phyloP scores from a whole-genome alignment of 306 rosid genomes.

The Rosa lucieae region DNA sequence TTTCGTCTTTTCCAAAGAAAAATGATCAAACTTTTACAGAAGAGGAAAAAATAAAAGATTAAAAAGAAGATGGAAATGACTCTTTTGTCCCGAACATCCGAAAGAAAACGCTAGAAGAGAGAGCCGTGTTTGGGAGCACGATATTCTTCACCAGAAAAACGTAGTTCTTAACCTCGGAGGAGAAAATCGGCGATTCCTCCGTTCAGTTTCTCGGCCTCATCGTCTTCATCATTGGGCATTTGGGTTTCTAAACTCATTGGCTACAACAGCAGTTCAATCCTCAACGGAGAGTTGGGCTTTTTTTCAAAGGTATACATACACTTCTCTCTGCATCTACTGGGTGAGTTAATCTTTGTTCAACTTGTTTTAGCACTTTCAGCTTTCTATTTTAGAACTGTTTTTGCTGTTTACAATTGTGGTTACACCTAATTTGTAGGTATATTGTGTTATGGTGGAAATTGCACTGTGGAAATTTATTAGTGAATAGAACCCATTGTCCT shows the following conservation, averaged over 20 bases:
- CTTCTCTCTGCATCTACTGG: not conserved
- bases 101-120: no score
- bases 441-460: not conserved
- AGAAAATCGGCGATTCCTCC: not conserved
- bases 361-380: not conserved
- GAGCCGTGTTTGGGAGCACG: slow-evolving; percentile 6
- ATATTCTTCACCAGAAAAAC: slow-evolving; percentile 8
- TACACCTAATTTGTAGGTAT: not conserved
- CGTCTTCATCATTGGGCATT: not conserved
- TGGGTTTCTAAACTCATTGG: not conserved
- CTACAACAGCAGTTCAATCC: not conserved
- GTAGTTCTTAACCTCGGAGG: not conserved
- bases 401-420: not conserved
- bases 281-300: not conserved
- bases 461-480: not conserved
- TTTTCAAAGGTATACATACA: not conserved
- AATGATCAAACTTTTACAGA: no score
- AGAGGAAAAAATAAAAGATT: not conserved
- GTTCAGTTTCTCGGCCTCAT: not conserved
- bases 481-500: not conserved
- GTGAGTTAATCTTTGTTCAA: not conserved
- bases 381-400: not conserved
- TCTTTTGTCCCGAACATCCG: not conserved
- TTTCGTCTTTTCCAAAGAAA: not conserved
- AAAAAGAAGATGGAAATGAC: not conserved